Evolutionary conservation across 768 basidiomycete genomes (phyloP).

Genomic region (Cubamyces lactineus): DNA sequence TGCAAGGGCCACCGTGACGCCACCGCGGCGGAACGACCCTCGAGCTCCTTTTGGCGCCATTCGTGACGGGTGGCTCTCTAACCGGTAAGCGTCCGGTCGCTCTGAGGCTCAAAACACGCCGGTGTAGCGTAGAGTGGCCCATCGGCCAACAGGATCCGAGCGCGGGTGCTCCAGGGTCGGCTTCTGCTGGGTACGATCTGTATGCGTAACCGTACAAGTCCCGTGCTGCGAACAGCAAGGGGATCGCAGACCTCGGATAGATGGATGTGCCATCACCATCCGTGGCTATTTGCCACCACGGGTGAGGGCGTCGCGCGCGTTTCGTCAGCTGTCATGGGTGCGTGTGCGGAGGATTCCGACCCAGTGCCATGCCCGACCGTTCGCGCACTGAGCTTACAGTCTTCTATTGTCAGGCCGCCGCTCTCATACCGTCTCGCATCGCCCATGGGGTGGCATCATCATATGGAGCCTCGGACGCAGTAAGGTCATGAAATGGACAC

Average conservation of each 20-base stretch:
- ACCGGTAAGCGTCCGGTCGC: background rate
- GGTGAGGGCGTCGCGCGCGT: background rate
- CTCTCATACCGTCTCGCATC: constrained; percentile 10
- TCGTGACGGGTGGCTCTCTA: background rate
- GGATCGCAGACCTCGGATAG: background rate
- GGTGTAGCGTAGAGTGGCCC: background rate
- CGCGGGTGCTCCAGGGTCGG: constrained; percentile 3
- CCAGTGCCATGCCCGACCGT: background rate
- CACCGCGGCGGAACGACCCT: background rate
- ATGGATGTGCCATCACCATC: background rate
- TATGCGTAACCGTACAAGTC: background rate
- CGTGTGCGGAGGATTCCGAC: constrained; percentile 5
- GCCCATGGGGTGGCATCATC: background rate
- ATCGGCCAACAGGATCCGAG: background rate
- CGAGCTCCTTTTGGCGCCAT: background rate
- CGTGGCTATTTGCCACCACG: background rate
- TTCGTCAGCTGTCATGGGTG: background rate
- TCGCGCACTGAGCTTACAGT: background rate
- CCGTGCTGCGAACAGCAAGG: constrained; percentile 3
- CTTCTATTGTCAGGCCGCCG: background rate
- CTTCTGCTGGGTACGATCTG: constrained; percentile 2
- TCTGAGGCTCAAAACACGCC: constrained; percentile 10
- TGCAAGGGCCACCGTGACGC: background rate
- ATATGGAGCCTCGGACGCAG: constrained; percentile 9
- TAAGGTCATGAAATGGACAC: background rate